phyloP scores from a whole-genome alignment of 2,329 filamentous ascomycete species.

The Magnaporthiopsis poae region DNA sequence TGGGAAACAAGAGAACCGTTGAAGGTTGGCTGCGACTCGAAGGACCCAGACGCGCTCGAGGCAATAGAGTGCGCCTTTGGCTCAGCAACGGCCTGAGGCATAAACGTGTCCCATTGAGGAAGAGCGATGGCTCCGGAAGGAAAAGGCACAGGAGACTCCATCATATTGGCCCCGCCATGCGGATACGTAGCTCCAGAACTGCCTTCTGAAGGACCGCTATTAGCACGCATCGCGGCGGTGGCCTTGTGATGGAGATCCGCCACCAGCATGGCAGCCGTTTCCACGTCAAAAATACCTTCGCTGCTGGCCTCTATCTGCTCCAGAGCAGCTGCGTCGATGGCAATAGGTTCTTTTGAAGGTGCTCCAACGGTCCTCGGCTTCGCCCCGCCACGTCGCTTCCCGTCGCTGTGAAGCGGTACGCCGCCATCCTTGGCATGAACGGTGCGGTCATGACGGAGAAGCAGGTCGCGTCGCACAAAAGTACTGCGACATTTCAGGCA shows the following conservation, averaged over 20 bases:
- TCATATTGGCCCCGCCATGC: conserved; percentile 58
- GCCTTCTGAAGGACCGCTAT: conserved; percentile 46
- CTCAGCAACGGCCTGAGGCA: conserved; percentile 60
- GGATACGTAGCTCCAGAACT: conserved; percentile 60
- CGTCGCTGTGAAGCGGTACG: conserved; percentile 84
- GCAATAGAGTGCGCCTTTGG: conserved; percentile 66
- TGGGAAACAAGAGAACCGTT: conserved; percentile 47
- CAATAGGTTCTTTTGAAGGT: conserved; percentile 67
- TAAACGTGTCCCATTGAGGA: conserved; percentile 83
- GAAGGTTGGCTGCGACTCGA: conserved; percentile 58
- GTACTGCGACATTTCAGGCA: conserved; percentile 97
- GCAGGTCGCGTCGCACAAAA: conserved; percentile 91
- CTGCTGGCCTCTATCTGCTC: conserved; percentile 88
- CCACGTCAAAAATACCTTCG: conserved; percentile 87
- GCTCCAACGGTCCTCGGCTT: conserved; percentile 55
- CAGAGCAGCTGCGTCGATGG: conserved; percentile 73
- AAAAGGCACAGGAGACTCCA: conserved; percentile 71
- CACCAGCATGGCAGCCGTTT: conserved; percentile 96
- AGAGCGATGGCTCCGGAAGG: conserved; percentile 69
- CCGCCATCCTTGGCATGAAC: conserved; percentile 98
- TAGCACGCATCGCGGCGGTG: conserved; percentile 57
- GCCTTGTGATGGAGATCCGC: conserved; percentile 95
- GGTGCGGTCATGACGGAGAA: conserved; percentile 93
- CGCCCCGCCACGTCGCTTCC: conserved; percentile 67
- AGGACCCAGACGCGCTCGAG: conserved; percentile 54